Conservation (phyloP, 768 basidiomycete genomes). For the Boletus huronensis region DNA sequence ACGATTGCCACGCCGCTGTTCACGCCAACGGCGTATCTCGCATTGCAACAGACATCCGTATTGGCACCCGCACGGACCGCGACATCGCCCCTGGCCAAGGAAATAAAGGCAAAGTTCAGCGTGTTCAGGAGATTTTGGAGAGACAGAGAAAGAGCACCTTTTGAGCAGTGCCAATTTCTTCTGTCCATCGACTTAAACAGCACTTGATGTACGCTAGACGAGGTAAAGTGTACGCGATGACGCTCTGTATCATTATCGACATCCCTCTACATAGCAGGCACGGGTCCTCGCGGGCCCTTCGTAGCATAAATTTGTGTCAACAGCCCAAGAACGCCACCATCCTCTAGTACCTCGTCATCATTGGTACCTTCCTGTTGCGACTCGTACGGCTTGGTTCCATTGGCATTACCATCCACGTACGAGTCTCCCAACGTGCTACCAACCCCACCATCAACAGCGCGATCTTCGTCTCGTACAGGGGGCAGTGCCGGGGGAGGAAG, state of each 20-base stretch:
- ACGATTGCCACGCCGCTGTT: slow-evolving; percentile 86
- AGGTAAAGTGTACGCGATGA: neutral
- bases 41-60: slow-evolving; percentile 90
- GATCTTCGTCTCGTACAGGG: slow-evolving; percentile 43
- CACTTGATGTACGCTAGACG: neutral
- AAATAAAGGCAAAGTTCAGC: slow-evolving; percentile 74
- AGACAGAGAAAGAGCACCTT: slow-evolving; percentile 18
- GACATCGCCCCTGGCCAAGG: slow-evolving; percentile 59
- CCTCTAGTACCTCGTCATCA: slow-evolving; percentile 64
- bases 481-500: slow-evolving; percentile 7
- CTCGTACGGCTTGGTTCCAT: slow-evolving; percentile 36
- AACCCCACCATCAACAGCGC: slow-evolving; percentile 52
- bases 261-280: slow-evolving; percentile 40
- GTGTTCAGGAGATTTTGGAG: slow-evolving; percentile 77
- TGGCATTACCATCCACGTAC: slow-evolving; percentile 65
- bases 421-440: slow-evolving; percentile 60
- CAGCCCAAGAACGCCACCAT: slow-evolving; percentile 82
- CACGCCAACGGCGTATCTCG: slow-evolving; percentile 72
- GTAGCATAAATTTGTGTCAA: slow-evolving; percentile 83
- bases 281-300: slow-evolving; percentile 43
- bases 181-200: neutral
- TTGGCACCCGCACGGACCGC: slow-evolving; percentile 84
- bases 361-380: slow-evolving; percentile 48
- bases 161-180: slow-evolving; percentile 1
- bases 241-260: neutral